Evolutionary conservation across 2,329 filamentous ascomycete genomes (phyloP).

Genomic region (Cryphonectria japonica): DNA sequence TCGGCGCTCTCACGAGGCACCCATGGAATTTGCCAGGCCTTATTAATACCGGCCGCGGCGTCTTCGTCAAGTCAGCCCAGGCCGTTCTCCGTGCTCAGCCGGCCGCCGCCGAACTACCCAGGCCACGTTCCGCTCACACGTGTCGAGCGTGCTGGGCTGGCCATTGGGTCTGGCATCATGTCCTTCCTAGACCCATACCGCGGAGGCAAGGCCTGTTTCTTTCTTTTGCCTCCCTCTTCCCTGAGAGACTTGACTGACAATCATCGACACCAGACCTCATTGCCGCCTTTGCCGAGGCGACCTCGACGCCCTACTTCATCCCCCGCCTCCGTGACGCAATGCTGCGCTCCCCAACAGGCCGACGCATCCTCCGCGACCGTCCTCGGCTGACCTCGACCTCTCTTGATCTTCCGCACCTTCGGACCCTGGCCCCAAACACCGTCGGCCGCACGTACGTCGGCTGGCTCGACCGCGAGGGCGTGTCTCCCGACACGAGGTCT

Average conservation of each 20-base stretch:
- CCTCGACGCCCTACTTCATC: conserved; percentile 93
- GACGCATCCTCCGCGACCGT: conserved; percentile 86
- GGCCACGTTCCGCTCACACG: conserved; percentile 88
- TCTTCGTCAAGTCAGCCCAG: conserved; percentile 16
- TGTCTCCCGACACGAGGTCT: conserved; percentile 86
- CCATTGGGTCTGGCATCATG: conserved; percentile 65
- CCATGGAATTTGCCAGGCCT: conserved; percentile 10
- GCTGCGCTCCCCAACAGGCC: conserved; percentile 81
- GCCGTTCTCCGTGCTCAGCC: conserved; percentile 79
- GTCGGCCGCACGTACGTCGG: conserved; percentile 82
- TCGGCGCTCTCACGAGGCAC: conserved; percentile 16
- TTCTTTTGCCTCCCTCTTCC: conserved; percentile 3
- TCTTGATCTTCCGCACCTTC: conserved; percentile 68
- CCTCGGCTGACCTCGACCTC: conserved; percentile 84
- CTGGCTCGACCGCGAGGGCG: conserved; percentile 94
- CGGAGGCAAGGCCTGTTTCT: conserved; percentile 59
- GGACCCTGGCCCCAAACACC: conserved; percentile 70
- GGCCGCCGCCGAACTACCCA: conserved; percentile 84
- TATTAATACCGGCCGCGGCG: not conserved
- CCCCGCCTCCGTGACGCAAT: conserved; percentile 89
- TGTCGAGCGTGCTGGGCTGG: conserved; percentile 75
- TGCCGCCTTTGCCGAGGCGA: conserved; percentile 90
- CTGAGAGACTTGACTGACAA: conserved; percentile 3
- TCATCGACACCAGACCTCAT: conserved; percentile 72
- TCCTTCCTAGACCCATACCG: conserved; percentile 76